Percentiles rank a stretch among this genome's conserved stretches.
These are phyloP conservation scores for Nakataea oryzae DNA, from an alignment of 2,329 filamentous ascomycete genomes.

Conservation along the genomic window DNA sequence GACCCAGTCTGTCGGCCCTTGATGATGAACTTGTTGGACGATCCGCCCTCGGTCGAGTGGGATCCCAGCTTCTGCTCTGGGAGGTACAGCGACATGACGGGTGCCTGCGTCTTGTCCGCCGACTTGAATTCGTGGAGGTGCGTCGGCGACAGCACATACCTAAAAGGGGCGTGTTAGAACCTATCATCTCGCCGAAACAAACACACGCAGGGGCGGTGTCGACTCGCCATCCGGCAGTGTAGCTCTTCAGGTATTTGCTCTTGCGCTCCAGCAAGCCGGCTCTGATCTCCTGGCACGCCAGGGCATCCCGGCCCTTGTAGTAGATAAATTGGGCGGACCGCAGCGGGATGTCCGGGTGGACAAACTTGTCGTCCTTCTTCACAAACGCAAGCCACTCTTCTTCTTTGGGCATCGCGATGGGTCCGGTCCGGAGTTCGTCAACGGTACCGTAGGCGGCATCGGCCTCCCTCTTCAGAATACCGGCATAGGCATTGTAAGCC, in stretches of 20 bases:
- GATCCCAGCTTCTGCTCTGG: conserved; percentile 93
- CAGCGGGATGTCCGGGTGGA: conserved; percentile 73
- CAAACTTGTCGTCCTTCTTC: conserved; percentile 69
- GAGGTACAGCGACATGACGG: conserved; percentile 92
- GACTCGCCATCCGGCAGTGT: conserved; percentile 72
- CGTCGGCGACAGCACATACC: conserved; percentile 92
- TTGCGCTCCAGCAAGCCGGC: conserved; percentile 91
- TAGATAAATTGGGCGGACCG: conserved; percentile 72
- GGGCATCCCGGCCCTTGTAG: conserved; percentile 84
- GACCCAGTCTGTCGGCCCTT: conserved; percentile 90
- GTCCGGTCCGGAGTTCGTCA: conserved; percentile 73
- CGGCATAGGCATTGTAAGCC: conserved; percentile 87
- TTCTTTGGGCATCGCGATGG: conserved; percentile 88
- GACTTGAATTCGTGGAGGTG: conserved; percentile 99
- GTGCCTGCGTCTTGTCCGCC: conserved; percentile 83
- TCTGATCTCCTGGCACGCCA: conserved; percentile 71
- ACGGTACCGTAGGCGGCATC: conserved; percentile 69
- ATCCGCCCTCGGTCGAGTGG: conserved; percentile 70
- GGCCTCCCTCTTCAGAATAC: conserved; percentile 83
- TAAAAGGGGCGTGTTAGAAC: conserved; percentile 24
- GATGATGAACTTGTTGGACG: conserved; percentile 94
- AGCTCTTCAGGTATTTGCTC: conserved; percentile 98
- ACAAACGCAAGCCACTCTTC: conserved; percentile 84
- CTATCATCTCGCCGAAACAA: background rate
- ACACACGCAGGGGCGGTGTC: conserved; percentile 32